Percentiles rank a stretch among this genome's conserved stretches.
Conservation (phyloP, 2,329 filamentous ascomycete genomes). For the Zalaria sp. region DNA sequence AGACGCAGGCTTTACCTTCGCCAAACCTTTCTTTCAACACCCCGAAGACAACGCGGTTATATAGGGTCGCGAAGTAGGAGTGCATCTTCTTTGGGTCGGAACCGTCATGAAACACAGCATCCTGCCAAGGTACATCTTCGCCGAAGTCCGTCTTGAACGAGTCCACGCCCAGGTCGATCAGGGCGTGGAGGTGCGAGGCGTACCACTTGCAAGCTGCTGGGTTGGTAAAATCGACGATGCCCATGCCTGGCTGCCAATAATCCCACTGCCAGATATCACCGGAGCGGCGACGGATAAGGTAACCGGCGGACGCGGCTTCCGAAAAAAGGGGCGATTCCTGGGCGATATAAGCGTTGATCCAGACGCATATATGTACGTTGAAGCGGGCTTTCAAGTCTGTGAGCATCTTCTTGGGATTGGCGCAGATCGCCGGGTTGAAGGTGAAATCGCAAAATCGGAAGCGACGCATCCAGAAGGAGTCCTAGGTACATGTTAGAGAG, state of each 20-base stretch:
- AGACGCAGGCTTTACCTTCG: constrained; percentile 45
- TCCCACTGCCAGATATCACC: constrained; percentile 66
- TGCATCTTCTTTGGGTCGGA: constrained; percentile 56
- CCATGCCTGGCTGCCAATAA: constrained; percentile 66
- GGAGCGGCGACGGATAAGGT: constrained; percentile 52
- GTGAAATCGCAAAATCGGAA: constrained; percentile 65
- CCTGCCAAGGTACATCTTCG: constrained; percentile 52
- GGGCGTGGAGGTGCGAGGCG: constrained; percentile 41
- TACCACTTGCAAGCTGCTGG: constrained; percentile 55
- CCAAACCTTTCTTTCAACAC: constrained; percentile 42
- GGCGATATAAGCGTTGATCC: constrained; percentile 64
- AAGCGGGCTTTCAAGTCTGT: constrained; percentile 48
- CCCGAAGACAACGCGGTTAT: constrained; percentile 57
- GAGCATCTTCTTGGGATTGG: constrained; percentile 52
- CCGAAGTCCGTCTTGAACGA: constrained; percentile 66
- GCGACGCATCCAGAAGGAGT: constrained; percentile 65
- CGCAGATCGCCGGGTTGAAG: constrained; percentile 54
- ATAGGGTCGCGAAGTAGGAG: constrained; percentile 62
- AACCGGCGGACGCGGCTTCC: constrained; percentile 50
- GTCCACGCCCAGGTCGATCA: constrained; percentile 58
- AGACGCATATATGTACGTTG: constrained; percentile 50
- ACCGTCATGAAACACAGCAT: constrained; percentile 50
- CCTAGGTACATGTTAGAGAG: constrained; percentile 14
- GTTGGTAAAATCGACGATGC: constrained; percentile 60
- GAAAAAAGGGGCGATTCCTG: constrained; percentile 55